Percentiles rank a stretch among this genome's conserved stretches.
These are phyloP conservation scores for Aspergillus ruber DNA, from an alignment of 2,329 filamentous ascomycete species.

Conservation along the genomic window DNA sequence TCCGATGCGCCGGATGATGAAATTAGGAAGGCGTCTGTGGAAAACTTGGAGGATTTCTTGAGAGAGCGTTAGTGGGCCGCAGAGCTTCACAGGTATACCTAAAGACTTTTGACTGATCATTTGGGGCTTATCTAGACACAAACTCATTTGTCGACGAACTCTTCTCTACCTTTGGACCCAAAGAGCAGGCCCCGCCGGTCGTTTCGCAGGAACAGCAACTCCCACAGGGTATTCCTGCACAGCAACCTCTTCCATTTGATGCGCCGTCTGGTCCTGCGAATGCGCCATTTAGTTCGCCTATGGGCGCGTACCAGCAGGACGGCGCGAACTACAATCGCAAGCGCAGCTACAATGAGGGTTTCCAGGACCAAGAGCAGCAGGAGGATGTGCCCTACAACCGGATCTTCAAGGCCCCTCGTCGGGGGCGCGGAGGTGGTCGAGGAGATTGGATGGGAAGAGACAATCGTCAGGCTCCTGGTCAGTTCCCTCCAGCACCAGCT, in stretches of 20 bases:
- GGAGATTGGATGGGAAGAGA: constrained; percentile 35
- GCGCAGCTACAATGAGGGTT: constrained; percentile 47
- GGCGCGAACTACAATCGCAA: constrained; percentile 40
- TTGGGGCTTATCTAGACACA: constrained; percentile 36
- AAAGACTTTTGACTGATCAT: constrained; percentile 7
- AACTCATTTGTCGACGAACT: constrained; percentile 51
- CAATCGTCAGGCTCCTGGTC: constrained; percentile 17
- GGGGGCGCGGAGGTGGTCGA: constrained; percentile 36
- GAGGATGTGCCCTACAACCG: constrained; percentile 41
- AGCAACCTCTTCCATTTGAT: constrained; percentile 17
- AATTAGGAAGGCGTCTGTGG: constrained; percentile 47
- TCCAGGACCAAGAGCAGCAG: constrained; percentile 39
- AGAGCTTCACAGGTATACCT: constrained; percentile 2
- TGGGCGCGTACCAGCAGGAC: constrained; percentile 14
- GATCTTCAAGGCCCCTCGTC: constrained; percentile 41
- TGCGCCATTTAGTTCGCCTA: constrained; percentile 15
- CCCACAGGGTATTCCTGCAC: constrained; percentile 17
- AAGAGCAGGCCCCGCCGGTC: constrained; percentile 27
- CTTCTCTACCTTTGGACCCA: constrained; percentile 45
- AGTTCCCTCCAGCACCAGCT: constrained; percentile 20
- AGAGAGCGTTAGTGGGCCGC: constrained; percentile 40
- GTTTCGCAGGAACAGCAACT: constrained; percentile 18
- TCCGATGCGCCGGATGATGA: constrained; percentile 50
- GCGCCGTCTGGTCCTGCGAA: constrained; percentile 16
- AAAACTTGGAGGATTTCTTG: constrained; percentile 54